These are phyloP conservation scores for Hymenoscyphus fructigenus DNA, from an alignment of 2,329 filamentous ascomycete species.

Conservation along the genomic window DNA sequence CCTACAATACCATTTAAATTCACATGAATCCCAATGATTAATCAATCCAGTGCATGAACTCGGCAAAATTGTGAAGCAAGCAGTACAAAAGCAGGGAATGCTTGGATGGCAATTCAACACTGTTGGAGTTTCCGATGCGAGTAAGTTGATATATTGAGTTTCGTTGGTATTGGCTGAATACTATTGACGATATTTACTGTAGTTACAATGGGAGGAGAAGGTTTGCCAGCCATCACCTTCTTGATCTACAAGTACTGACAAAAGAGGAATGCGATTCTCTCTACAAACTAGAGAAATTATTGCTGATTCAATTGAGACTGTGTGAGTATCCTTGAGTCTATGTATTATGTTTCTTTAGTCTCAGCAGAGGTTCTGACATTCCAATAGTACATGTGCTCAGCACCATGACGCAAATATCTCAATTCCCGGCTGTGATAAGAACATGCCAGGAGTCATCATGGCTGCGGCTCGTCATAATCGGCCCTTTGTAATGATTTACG, in stretches of 20 bases:
- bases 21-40: slow-evolving; percentile 17
- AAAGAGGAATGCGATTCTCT: slow-evolving; percentile 84
- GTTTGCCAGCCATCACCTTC: slow-evolving; percentile 44
- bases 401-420: slow-evolving; percentile 91
- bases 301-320: slow-evolving; percentile 89
- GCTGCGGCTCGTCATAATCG: slow-evolving; percentile 63
- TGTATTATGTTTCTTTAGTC: background rate
- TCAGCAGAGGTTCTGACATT: background rate
- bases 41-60: slow-evolving; percentile 71
- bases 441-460: slow-evolving; percentile 79
- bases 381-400: slow-evolving; percentile 22
- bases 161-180: background rate
- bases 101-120: slow-evolving; percentile 58
- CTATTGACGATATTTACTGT: slow-evolving; percentile 52
- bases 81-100: slow-evolving; percentile 80
- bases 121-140: slow-evolving; percentile 62
- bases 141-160: slow-evolving; percentile 6
- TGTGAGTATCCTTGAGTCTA: slow-evolving; percentile 45
- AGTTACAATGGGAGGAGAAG: slow-evolving; percentile 94
- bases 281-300: slow-evolving; percentile 90
- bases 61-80: slow-evolving; percentile 81
- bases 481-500: slow-evolving; percentile 93
- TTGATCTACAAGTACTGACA: slow-evolving; percentile 10
- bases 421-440: slow-evolving; percentile 95
- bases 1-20: too few relatives aligned